A percentile compares a stretch with the other conserved stretches of the same genome.
Evolutionary conservation across 1,284 basidiomycete genomes (phyloP).

Genomic region (Golubevia pallescens): DNA sequence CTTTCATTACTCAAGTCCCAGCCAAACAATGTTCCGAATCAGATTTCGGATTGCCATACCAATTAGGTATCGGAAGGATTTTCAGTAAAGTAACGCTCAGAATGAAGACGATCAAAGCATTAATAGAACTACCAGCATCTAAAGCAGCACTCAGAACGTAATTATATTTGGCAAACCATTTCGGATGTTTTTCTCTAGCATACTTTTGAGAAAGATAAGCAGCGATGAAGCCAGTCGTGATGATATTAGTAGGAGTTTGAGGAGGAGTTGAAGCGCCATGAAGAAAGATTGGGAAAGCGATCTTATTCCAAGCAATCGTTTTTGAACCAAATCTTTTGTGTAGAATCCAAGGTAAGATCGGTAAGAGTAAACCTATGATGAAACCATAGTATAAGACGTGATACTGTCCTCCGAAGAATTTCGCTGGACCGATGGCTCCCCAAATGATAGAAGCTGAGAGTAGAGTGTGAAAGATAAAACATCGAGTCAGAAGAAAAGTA

Average conservation of each 20-base stretch:
- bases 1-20: conserved; percentile 8
- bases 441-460: conserved; percentile 66
- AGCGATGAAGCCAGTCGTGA: conserved; percentile 66
- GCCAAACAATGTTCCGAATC: conserved; percentile 28
- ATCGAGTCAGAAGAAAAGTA: conserved; percentile 59
- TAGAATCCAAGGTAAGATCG: conserved; percentile 65
- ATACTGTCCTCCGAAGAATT: conserved; percentile 68
- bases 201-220: conserved; percentile 65
- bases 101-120: conserved; percentile 67
- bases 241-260: conserved; percentile 67
- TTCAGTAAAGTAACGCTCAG: conserved; percentile 52
- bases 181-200: conserved; percentile 57
- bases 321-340: conserved; percentile 63
- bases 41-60: conserved; percentile 4
- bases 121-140: conserved; percentile 67
- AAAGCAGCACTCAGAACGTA: conserved; percentile 65
- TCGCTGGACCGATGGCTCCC: conserved; percentile 66
- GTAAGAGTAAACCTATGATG: conserved; percentile 66
- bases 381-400: conserved; percentile 65
- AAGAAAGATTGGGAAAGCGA: conserved; percentile 68
- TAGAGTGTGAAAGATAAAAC: conserved; percentile 64
- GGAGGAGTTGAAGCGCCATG: conserved; percentile 65
- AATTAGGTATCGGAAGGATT: conserved; percentile 28
- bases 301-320: conserved; percentile 45
- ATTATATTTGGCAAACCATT: conserved; percentile 56